Percentiles rank a stretch among this genome's conserved stretches.
Evolutionary conservation across 1,284 basidiomycete species (phyloP).

Genomic region (Mycosarcoma mackinlayi): DNA sequence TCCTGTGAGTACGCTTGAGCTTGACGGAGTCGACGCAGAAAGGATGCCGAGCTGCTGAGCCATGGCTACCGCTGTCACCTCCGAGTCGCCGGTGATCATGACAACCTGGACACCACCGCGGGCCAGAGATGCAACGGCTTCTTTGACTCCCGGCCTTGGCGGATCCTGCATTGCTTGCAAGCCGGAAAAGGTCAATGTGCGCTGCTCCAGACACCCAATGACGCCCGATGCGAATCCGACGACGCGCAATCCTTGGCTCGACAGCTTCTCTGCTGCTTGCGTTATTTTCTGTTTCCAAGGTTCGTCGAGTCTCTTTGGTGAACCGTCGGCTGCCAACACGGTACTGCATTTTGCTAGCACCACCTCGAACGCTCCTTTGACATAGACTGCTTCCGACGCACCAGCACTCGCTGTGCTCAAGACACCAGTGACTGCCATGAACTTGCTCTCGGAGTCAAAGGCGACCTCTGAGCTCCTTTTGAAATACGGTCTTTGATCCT

Average conservation of each 20-base stretch:
- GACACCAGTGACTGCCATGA: slow-evolving; percentile 84
- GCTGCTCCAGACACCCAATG: slow-evolving; percentile 57
- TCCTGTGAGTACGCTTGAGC: slow-evolving; percentile 77
- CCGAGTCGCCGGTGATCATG: slow-evolving; percentile 97
- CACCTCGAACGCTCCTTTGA: slow-evolving; percentile 91
- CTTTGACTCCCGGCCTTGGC: slow-evolving; percentile 89
- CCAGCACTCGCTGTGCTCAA: slow-evolving; percentile 45
- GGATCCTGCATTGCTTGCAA: slow-evolving; percentile 97
- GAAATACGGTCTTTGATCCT: slow-evolving; percentile 79
- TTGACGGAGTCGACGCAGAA: slow-evolving; percentile 10
- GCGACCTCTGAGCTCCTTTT: slow-evolving; percentile 81
- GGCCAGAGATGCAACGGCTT: slow-evolving; percentile 83
- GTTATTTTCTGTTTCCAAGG: slow-evolving; percentile 77
- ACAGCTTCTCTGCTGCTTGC: slow-evolving; percentile 77
- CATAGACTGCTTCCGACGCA: slow-evolving; percentile 81
- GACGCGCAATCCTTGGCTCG: slow-evolving; percentile 82
- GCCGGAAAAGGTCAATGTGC: slow-evolving; percentile 85
- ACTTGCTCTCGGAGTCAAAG: slow-evolving; percentile 92
- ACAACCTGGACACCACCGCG: slow-evolving; percentile 90
- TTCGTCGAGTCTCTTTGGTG: slow-evolving; percentile 80
- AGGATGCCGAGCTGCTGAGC: slow-evolving; percentile 86
- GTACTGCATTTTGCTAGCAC: slow-evolving; percentile 85
- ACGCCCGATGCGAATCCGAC: slow-evolving; percentile 87
- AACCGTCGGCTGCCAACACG: slow-evolving; percentile 86
- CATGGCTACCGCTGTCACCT: slow-evolving; percentile 88